Evolutionary conservation across 2,329 filamentous ascomycete species (phyloP), one percentile per base, ranked within the genome.

Genomic region (Shiraia bambusicola): DNA sequence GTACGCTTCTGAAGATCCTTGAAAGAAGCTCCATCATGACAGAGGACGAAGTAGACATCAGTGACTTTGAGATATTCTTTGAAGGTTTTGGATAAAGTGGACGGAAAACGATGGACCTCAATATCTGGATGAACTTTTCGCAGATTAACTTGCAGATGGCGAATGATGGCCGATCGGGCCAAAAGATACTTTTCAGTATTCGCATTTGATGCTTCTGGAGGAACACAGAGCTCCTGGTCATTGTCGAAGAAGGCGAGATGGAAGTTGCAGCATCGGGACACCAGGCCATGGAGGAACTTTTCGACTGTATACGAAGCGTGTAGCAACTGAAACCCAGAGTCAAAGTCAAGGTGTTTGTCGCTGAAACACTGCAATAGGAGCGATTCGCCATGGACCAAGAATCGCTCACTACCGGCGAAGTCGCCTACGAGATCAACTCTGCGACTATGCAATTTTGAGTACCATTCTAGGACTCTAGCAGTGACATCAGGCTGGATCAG

Each of bases 351-450:
- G 15, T 77, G 73, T 9, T 76, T 70, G 50, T 84, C 75, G n/a
- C 72, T 69, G 34, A 89, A 78, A 54, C 79, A 84, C 43, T 86
- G 70, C 6, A 81, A 70, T 9, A 90, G 70, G n/a, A 90, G 65
- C 0, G 84, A 84, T 56, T 91, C 85, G 22, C 86, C 86, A 50
- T 90, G 84, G 22, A 90, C 77, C 15, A 85, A 71, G 60, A 89
- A 90, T 9, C 84, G 73, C 59, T 88, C 86, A 45, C 80, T 81
- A 15, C 87, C 86, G 3, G 84, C 84, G 66, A 87, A 90, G 59
- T 90, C 87, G 28, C 86, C 84, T 3, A 89, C 79, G 2, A 90
- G 76, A 45, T 69, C 66, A 37, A 69, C 62, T 26, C 65, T 62
- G 28, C 66, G 63, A 45, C 61, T 65, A 56, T 56, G 63, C 29